Base-by-base conservation (phyloP, 306 rosid species). In the Trifolium pratense region DNA sequence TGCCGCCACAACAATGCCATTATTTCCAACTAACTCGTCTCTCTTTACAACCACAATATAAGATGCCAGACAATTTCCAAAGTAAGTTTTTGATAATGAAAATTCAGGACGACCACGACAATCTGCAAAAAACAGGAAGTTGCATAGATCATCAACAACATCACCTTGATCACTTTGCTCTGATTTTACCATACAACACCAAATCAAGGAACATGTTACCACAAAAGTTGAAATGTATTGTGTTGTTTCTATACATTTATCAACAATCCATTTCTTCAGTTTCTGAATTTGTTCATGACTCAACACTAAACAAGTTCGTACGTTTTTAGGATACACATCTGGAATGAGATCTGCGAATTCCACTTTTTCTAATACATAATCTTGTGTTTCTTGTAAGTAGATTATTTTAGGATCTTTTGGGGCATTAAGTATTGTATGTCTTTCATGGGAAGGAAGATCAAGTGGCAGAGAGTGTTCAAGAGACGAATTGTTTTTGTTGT, bases 61-160 rank as follows among this genome's bases (percentile, higher is more conserved):
- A 15, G 51, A 0, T 2, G 45, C 73, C 4, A 85, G 7, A 51
- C 86, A 87, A 15, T 87, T 87, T 6, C 89, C 91, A 43, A 85
- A 85, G 18, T 85, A 87, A 0, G 53, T 46, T 2, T 14, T 25
- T 11, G 92, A 82, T 59, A 84, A 4, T 5, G 81, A 60, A 60
- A 71, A 21, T n/a, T 73, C 56, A 11, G 71, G 29, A 31, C 29
- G 70, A 9, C 71, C 58, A 11, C 91, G 64, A 13, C 89, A 86
- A 77, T 86, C 88, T 7, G 83, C 93, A 16, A 55, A n/a, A 55
- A 84, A 70, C 0, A 26, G 9, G 0, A 88, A 68, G 57, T 75
- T 7, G 55, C 49, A 80, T 0, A 58, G 29, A 37, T 83, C 70
- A 21, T 81, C 82, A 18, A 9, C 56, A 18, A 17, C 43, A 43